A percentile compares a stretch with the other conserved stretches of the same genome.
phyloP scores from a whole-genome alignment of 345 rosid genomes.

The Rhizophora apiculata region DNA sequence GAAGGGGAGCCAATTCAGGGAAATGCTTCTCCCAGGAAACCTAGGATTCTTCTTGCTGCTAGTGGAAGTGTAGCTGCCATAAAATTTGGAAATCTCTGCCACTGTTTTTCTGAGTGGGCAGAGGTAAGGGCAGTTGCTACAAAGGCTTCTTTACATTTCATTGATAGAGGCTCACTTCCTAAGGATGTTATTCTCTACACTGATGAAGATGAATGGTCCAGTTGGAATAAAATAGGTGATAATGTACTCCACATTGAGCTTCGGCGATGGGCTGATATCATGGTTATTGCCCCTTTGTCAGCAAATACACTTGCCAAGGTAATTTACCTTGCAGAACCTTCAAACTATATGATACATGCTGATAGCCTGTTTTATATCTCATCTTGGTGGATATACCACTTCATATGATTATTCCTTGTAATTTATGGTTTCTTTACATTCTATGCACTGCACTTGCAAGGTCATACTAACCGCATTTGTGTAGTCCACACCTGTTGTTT shows the following conservation, averaged over 20 bases:
- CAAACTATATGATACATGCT: background rate
- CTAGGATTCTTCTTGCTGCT: slow-evolving; percentile 75
- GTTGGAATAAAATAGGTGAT: slow-evolving; percentile 86
- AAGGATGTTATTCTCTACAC: slow-evolving; percentile 65
- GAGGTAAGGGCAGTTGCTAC: slow-evolving; percentile 87
- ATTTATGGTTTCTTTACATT: no score
- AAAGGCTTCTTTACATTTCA: slow-evolving; percentile 70
- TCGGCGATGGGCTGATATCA: slow-evolving; percentile 88
- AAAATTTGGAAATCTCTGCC: slow-evolving; percentile 83
- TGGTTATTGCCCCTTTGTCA: slow-evolving; percentile 88
- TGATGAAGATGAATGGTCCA: slow-evolving; percentile 86
- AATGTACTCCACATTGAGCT: slow-evolving; percentile 89
- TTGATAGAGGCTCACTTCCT: slow-evolving; percentile 67
- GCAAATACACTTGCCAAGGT: slow-evolving; percentile 97
- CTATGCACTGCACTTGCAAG: no score
- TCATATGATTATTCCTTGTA: no score
- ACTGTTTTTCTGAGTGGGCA: slow-evolving; percentile 84
- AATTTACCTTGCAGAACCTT: background rate
- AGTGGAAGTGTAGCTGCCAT: slow-evolving; percentile 95
- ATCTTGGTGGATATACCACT: no score
- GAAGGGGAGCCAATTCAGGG: slow-evolving; percentile 40
- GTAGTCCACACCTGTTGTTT: no score
- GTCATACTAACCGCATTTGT: no score
- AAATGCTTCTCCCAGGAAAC: slow-evolving; percentile 41
- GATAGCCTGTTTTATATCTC: no score